These are phyloP conservation scores for Fistulina hepatica DNA, from an alignment of 1,284 basidiomycete genomes.

Conservation along the genomic window DNA sequence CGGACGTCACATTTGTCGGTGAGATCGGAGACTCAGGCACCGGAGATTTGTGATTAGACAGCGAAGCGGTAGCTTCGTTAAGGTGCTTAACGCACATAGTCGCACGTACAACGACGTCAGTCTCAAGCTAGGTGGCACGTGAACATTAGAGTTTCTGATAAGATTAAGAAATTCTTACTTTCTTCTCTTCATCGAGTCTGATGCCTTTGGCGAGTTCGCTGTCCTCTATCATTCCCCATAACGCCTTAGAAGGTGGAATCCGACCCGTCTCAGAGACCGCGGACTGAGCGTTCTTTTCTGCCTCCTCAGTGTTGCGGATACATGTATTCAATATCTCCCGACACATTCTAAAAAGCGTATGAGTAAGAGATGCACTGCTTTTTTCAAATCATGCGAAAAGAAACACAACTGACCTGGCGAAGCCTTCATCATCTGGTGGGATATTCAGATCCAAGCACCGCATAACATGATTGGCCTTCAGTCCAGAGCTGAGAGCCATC, in stretches of 20 bases:
- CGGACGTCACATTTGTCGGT: slow-evolving; percentile 26
- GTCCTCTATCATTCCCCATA: slow-evolving; percentile 75
- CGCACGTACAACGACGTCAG: slow-evolving; percentile 43
- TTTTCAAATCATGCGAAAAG: slow-evolving; percentile 1
- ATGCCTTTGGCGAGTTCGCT: slow-evolving; percentile 66
- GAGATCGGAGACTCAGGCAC: slow-evolving; percentile 3
- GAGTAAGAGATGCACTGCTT: slow-evolving; percentile 10
- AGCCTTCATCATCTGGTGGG: slow-evolving; percentile 79
- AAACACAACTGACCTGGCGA: slow-evolving; percentile 50
- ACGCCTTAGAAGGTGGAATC: slow-evolving; percentile 43
- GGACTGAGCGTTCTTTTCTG: slow-evolving; percentile 38
- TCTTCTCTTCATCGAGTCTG: slow-evolving; percentile 47
- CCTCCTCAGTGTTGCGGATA: slow-evolving; percentile 84
- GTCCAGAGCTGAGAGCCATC: slow-evolving; percentile 79
- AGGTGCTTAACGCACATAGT: slow-evolving; percentile 37
- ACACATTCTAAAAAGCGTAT: slow-evolving; percentile 41
- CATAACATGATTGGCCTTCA: slow-evolving; percentile 77
- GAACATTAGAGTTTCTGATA: slow-evolving; percentile 1
- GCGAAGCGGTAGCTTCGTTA: slow-evolving; percentile 20
- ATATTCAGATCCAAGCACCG: slow-evolving; percentile 92
- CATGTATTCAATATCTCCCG: slow-evolving; percentile 74
- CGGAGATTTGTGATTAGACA: slow-evolving; percentile 7
- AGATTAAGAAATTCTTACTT: slow-evolving; percentile 28
- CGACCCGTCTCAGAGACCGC: slow-evolving; percentile 21
- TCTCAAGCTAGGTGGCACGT: slow-evolving; percentile 31